A percentile compares a stretch with the other conserved stretches of the same genome.
Evolutionary conservation across 2,329 filamentous ascomycete species (phyloP).

Genomic region (Endocalyx cinctus): DNA sequence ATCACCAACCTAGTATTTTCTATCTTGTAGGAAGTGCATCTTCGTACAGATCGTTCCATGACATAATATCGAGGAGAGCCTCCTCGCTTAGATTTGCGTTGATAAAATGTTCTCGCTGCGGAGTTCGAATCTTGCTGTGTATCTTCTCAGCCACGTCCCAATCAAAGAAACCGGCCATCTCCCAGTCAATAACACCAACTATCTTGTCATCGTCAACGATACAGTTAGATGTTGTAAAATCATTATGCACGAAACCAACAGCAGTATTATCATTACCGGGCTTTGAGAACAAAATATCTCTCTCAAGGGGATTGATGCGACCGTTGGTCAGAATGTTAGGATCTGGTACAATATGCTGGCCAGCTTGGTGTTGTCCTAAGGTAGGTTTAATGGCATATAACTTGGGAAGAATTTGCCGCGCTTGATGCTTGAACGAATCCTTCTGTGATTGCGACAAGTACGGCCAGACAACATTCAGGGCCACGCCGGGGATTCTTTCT

Average conservation of each 20-base stretch:
- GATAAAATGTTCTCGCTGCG: slow-evolving; percentile 7
- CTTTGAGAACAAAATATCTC: slow-evolving; percentile 8
- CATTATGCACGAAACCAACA: slow-evolving; percentile 14
- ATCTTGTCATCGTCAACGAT: slow-evolving; percentile 16
- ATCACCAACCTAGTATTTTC: no score
- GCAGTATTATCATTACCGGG: slow-evolving; percentile 7
- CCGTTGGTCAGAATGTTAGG: slow-evolving; percentile 3
- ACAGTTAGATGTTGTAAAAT: slow-evolving; percentile 11
- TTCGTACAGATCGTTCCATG: slow-evolving; percentile 12
- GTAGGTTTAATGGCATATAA: slow-evolving; percentile 3
- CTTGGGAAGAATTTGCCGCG: slow-evolving; percentile 10
- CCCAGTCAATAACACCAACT: slow-evolving; percentile 15
- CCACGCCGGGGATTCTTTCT: slow-evolving; percentile 13
- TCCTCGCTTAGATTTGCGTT: slow-evolving; percentile 9
- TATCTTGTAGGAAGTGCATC: no score
- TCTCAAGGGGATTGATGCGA: slow-evolving; percentile 4
- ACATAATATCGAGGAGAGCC: slow-evolving; percentile 7
- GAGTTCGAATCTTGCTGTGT: slow-evolving; percentile 5
- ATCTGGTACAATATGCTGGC: slow-evolving; percentile 7
- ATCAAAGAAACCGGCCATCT: slow-evolving; percentile 13
- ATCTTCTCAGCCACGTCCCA: slow-evolving; percentile 5
- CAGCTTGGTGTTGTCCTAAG: neutral
- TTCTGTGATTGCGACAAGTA: slow-evolving; percentile 12
- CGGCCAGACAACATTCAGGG: slow-evolving; percentile 13
- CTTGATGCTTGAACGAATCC: slow-evolving; percentile 11